Evolutionary conservation across 2,329 filamentous ascomycete genomes (phyloP), one percentile per base, ranked within the genome.

Genomic region (Ramichloridium luteum): DNA sequence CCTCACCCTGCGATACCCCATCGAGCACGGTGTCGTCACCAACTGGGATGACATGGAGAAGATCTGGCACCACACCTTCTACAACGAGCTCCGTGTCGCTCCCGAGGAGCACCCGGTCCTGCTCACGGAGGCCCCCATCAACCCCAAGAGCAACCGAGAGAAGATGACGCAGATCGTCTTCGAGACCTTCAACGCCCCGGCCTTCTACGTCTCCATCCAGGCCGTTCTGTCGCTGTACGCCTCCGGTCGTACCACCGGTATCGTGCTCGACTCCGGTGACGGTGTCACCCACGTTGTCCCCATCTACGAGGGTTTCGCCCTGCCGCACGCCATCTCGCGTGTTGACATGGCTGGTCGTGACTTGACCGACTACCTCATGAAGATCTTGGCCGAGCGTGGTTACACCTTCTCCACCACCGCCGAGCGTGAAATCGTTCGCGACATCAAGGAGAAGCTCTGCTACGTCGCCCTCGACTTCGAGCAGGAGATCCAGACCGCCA

Each of bases 21-120:
- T 98, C 64, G 90, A 98, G 77, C 90, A 98, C 79, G 90, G 90
- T 90, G 90, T 98, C 58, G 90, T 98, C 62, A 98, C 90, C 72
- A 96, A 96, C 83, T 98, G 90, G 90, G 90, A 98, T 66, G 90
- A 96, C 68, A 96, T 96, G 90, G 90, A 96, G 76, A 96, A 96
- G 80, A 96, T 98, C 57, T 98, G 90, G 90, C 90, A 98, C 69
- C 90, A 98, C 83, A 96, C 90, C 62, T 98, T 98, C 77, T 98
- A 96, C 83, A 98, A 98, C 72, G 90, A 98, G 76, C 77, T 98
- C 61, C 88, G 90, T 88, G 90, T 98, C 49, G 90, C 90, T 56
- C 90, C 90, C 56, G 90, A 98, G 77, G 90, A 98, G 80, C 90
- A 98, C 78, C 90, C 90, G 56, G 86, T 96, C 62, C 78, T 98